Percentiles rank a stretch among this genome's conserved stretches.
These are phyloP conservation scores for Serendipita sp. DNA, from an alignment of 768 basidiomycete genomes.

Conservation along the genomic window DNA sequence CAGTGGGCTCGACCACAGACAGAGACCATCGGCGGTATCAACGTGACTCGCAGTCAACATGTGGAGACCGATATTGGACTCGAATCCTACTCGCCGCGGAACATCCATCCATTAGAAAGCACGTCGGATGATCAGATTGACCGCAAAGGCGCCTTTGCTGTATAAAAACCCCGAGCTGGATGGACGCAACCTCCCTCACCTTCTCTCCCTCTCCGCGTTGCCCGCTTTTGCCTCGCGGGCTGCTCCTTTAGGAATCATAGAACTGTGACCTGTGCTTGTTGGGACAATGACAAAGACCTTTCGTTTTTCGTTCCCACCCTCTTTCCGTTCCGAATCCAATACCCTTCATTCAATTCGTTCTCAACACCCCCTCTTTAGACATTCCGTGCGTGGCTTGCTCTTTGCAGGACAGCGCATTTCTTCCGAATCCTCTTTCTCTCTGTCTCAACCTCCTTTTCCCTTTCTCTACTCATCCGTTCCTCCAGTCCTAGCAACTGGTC, in stretches of 20 bases:
- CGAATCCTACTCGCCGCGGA: neutral
- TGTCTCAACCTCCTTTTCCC: too few relatives aligned
- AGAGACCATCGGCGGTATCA: neutral
- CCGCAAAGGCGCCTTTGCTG: neutral
- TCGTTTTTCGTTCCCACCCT: neutral
- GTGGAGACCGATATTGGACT: neutral
- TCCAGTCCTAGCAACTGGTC: too few relatives aligned
- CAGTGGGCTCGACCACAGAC: constrained; percentile 4
- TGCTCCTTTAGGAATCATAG: too few relatives aligned
- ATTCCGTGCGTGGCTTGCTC: too few relatives aligned
- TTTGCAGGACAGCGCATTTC: too few relatives aligned
- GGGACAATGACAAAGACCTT: constrained; percentile 3
- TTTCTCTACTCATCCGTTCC: too few relatives aligned
- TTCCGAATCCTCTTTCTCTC: too few relatives aligned
- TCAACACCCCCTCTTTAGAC: too few relatives aligned
- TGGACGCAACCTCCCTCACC: too few relatives aligned
- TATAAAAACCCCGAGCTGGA: neutral
- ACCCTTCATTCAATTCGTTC: neutral
- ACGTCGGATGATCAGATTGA: neutral
- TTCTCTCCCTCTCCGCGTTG: too few relatives aligned
- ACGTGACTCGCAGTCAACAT: constrained; percentile 1
- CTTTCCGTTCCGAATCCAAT: neutral
- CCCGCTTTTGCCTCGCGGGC: too few relatives aligned
- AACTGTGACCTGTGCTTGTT: too few relatives aligned
- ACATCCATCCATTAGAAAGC: neutral